phyloP scores from a whole-genome alignment of 805 yeast genomes.

The Gaillardinia entomophila region DNA sequence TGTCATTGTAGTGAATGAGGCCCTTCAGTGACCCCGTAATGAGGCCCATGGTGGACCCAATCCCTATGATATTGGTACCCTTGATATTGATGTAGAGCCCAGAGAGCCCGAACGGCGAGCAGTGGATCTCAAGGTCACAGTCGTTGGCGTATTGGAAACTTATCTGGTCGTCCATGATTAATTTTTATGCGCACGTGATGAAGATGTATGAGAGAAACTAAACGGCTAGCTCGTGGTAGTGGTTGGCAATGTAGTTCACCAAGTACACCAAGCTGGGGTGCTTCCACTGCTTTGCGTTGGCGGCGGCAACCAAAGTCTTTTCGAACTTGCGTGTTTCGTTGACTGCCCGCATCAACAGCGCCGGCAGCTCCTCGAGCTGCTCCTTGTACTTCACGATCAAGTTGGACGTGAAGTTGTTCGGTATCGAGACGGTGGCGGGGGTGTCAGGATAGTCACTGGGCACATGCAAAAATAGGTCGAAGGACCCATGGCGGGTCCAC shows the following conservation, averaged over 20 bases:
- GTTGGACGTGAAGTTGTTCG: constrained; percentile 25
- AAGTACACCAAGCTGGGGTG: constrained; percentile 5
- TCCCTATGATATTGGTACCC: constrained; percentile 47
- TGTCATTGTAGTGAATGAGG: constrained; percentile 41
- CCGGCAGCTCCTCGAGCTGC: not conserved
- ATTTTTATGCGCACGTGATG: not conserved
- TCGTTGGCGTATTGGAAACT: constrained; percentile 42
- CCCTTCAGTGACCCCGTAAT: constrained; percentile 50
- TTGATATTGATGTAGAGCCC: constrained; percentile 45
- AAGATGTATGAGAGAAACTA: too few species aligned
- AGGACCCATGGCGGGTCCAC: constrained; percentile 18
- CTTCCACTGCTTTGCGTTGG: constrained; percentile 1
- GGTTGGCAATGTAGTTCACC: constrained; percentile 8
- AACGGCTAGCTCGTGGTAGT: not conserved
- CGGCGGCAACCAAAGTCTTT: constrained; percentile 7
- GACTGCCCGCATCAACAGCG: constrained; percentile 3
- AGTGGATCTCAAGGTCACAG: constrained; percentile 49
- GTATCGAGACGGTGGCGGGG: constrained; percentile 15
- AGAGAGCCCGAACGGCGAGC: constrained; percentile 52
- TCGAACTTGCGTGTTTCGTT: constrained; percentile 9
- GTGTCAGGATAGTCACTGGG: constrained; percentile 30
- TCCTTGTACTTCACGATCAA: constrained; percentile 18
- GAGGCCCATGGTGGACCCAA: constrained; percentile 53
- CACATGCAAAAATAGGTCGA: constrained; percentile 28
- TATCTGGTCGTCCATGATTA: constrained; percentile 5